Evolutionary conservation across 352 stramenopile genomes (phyloP).

Genomic region (Nothophytophthora sp.): DNA sequence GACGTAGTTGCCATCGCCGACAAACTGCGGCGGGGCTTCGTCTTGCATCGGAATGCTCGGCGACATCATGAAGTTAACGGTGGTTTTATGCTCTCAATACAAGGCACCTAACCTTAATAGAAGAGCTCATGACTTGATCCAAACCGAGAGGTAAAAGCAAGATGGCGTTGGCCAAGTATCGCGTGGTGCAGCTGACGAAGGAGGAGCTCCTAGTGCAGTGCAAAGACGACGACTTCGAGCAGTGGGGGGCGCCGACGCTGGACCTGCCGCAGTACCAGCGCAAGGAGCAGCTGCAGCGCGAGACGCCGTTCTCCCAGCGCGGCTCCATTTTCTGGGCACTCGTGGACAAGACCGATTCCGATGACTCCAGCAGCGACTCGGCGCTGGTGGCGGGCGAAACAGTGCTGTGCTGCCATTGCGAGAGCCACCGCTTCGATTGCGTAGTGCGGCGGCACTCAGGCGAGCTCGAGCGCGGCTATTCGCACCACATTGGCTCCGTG

Average conservation of each 20-base stretch:
- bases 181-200: conserved; percentile 47
- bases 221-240: conserved; percentile 53
- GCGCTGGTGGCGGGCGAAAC: conserved; percentile 18
- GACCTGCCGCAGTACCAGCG: conserved; percentile 42
- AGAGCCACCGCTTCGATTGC: conserved; percentile 53
- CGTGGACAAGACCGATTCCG: conserved; percentile 27
- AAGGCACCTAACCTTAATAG: too few relatives aligned
- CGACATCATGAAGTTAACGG: too few relatives aligned
- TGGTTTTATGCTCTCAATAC: too few relatives aligned
- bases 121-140: too few relatives aligned
- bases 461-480: conserved; percentile 36
- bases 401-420: conserved; percentile 47
- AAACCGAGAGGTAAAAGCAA: too few relatives aligned
- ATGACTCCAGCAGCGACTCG: conserved; percentile 16
- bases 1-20: conserved; percentile 50
- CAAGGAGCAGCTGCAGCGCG: conserved; percentile 45
- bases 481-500: conserved; percentile 56
- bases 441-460: conserved; percentile 27
- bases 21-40: conserved; percentile 28
- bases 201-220: conserved; percentile 61
- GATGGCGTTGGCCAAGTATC: conserved; percentile 32
- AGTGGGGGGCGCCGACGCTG: conserved; percentile 42
- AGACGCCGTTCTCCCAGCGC: conserved; percentile 37
- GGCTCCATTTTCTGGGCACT: conserved; percentile 62
- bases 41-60: too few relatives aligned